A percentile compares a stretch with the other conserved stretches of the same genome.
Conservation (phyloP, 805 yeast species). For the Starmerella roubikii region DNA sequence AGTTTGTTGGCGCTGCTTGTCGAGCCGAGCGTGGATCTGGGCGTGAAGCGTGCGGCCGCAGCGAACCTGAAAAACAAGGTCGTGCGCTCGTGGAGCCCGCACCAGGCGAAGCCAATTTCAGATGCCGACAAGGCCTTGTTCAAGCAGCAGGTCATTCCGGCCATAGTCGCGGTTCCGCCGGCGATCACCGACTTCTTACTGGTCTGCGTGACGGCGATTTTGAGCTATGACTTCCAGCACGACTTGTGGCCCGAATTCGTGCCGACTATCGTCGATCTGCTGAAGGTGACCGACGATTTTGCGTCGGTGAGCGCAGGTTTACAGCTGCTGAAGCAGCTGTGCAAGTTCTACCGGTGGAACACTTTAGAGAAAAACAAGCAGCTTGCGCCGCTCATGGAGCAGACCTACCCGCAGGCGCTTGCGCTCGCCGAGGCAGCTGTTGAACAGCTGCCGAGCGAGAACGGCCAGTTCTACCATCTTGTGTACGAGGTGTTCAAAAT, state of each 20-base stretch:
- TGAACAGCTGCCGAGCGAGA: slow-evolving; percentile 22
- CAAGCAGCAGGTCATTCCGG: slow-evolving; percentile 51
- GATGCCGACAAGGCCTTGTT: slow-evolving; percentile 60
- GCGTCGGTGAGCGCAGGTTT: slow-evolving; percentile 51
- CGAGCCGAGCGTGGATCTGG: slow-evolving; percentile 33
- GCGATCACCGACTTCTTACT: slow-evolving; percentile 32
- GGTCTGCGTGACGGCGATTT: slow-evolving; percentile 30
- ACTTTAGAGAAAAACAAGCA: slow-evolving; percentile 40
- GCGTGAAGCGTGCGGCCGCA: slow-evolving; percentile 58
- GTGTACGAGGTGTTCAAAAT: slow-evolving; percentile 58
- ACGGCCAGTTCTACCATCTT: slow-evolving; percentile 48
- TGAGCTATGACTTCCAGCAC: slow-evolving; percentile 35
- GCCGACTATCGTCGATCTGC: slow-evolving; percentile 33
- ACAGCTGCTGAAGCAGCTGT: slow-evolving; percentile 53
- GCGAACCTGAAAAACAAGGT: slow-evolving; percentile 71
- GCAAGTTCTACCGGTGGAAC: slow-evolving; percentile 59
- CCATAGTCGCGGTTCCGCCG: slow-evolving; percentile 39
- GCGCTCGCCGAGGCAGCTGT: slow-evolving; percentile 44
- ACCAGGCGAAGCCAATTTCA: slow-evolving; percentile 6
- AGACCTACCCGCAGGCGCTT: slow-evolving; percentile 50
- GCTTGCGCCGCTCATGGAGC: slow-evolving; percentile 39
- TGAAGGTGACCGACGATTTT: slow-evolving; percentile 32
- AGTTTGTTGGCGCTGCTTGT: slow-evolving; percentile 68
- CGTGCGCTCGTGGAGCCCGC: slow-evolving; percentile 43
- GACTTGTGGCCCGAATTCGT: slow-evolving; percentile 42